Conservation (phyloP, 2,329 filamentous ascomycete genomes). For the Arthrobotrys sphaeroides region DNA sequence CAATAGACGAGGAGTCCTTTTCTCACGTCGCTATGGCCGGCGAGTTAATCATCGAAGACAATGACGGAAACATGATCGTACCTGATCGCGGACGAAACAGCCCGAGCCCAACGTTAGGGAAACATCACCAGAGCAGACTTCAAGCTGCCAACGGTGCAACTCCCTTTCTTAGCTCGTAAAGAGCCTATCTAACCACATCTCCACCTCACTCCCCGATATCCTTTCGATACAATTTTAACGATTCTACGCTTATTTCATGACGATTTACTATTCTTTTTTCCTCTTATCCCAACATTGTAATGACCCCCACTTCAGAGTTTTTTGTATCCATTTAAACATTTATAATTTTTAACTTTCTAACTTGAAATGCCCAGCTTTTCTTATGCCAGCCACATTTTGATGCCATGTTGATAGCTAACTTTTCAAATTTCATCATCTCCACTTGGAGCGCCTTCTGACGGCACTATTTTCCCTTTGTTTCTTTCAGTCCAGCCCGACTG, state of each 20-base stretch:
- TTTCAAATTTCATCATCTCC: conserved; percentile 2
- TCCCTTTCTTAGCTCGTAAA: conserved; percentile 27
- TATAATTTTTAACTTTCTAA: conserved; percentile 26
- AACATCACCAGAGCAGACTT: conserved; percentile 26
- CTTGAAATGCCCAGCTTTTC: conserved; percentile 29
- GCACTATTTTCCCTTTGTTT: conserved; percentile 44
- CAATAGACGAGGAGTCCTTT: conserved; percentile 25
- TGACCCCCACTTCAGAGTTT: background rate
- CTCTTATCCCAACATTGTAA: background rate
- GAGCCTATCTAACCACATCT: background rate
- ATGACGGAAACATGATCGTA: conserved; percentile 51
- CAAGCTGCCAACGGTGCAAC: conserved; percentile 21
- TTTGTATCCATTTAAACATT: background rate
- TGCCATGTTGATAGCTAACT: conserved; percentile 5
- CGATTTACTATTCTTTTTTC: background rate
- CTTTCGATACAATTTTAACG: background rate
- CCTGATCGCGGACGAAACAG: conserved; percentile 45
- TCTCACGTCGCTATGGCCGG: conserved; percentile 27
- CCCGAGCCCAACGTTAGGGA: conserved; percentile 47
- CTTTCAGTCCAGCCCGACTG: background rate
- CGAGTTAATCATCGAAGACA: conserved; percentile 49
- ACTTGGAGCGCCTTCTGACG: conserved; percentile 25
- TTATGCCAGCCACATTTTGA: conserved; percentile 14
- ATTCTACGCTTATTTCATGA: conserved; percentile 35
- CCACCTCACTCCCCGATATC: background rate